Conservation (phyloP, 306 rosid species). For the Carpinus viminea region DNA sequence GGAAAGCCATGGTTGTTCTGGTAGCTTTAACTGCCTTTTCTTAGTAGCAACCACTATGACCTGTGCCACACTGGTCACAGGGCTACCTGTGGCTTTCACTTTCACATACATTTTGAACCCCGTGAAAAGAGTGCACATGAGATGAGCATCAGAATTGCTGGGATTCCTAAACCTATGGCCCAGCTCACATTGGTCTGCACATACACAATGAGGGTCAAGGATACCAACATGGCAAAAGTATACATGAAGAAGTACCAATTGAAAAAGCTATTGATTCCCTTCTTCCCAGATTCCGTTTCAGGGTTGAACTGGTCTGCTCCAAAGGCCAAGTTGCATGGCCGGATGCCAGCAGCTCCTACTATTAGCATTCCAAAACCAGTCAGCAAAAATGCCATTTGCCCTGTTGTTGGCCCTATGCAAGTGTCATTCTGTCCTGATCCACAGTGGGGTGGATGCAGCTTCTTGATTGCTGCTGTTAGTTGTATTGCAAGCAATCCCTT, state of each 20-base stretch:
- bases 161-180: conserved; percentile 76
- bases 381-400: conserved; percentile 64
- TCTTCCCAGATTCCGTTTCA: conserved; percentile 71
- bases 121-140: conserved; percentile 56
- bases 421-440: conserved; percentile 28
- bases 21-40: conserved; percentile 54
- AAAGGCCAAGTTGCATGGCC: conserved; percentile 89
- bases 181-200: conserved; percentile 80
- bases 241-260: conserved; percentile 89
- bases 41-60: conserved; percentile 62
- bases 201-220: conserved; percentile 65
- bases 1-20: conserved; percentile 50
- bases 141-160: conserved; percentile 69
- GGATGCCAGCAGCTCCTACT: conserved; percentile 73
- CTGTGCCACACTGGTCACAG: conserved; percentile 70
- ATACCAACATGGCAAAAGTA: conserved; percentile 70
- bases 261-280: conserved; percentile 82
- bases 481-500: conserved; percentile 77
- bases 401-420: conserved; percentile 65
- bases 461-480: conserved; percentile 67
- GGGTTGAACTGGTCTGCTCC: conserved; percentile 93
- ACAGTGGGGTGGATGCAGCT: conserved; percentile 74
- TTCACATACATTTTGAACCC: conserved; percentile 76
- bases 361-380: conserved; percentile 55
- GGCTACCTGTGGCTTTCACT: conserved; percentile 78